Percentiles rank a stretch among this genome's conserved stretches.
Conservation (phyloP, 371 early-diverging fungal species). For the Quaeritorhiza haematococci region DNA sequence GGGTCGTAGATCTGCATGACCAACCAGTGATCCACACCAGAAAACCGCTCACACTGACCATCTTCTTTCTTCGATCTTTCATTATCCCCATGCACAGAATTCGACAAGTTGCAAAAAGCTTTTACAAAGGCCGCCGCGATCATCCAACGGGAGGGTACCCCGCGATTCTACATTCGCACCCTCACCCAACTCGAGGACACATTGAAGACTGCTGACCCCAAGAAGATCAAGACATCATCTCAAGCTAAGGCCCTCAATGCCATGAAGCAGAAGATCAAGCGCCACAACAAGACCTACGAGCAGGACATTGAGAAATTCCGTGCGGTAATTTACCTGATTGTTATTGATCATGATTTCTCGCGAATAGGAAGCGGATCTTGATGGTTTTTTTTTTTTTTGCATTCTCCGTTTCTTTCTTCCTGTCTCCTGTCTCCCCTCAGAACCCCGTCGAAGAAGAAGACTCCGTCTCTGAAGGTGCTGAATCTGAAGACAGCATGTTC, state of each 20-base stretch:
- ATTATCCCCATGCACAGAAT: conserved; percentile 49
- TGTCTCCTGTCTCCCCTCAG: conserved; percentile 2
- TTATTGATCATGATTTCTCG: not conserved
- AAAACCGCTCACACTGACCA: conserved; percentile 2
- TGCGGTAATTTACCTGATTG: conserved; percentile 35
- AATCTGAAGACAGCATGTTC: conserved; percentile 11
- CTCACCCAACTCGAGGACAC: conserved; percentile 75
- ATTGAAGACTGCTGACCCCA: conserved; percentile 41
- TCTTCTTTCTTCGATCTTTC: not conserved
- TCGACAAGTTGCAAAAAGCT: conserved; percentile 77
- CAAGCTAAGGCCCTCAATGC: conserved; percentile 81
- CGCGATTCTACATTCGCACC: conserved; percentile 73
- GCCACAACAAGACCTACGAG: conserved; percentile 76
- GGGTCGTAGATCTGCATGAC: too few species aligned
- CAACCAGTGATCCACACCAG: not conserved
- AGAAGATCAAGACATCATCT: conserved; percentile 65
- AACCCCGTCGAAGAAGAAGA: conserved; percentile 34
- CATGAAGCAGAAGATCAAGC: conserved; percentile 87
- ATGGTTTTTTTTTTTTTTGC: not conserved
- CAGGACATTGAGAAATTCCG: conserved; percentile 66
- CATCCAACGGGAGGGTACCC: conserved; percentile 59
- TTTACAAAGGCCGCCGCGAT: conserved; percentile 63
- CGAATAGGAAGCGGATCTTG: not conserved
- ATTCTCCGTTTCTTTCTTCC: not conserved
- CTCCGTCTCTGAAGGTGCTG: conserved; percentile 34